These are phyloP conservation scores for Pseudogymnoascus sp. DNA, from an alignment of 2,329 filamentous ascomycete species.

Conservation along the genomic window DNA sequence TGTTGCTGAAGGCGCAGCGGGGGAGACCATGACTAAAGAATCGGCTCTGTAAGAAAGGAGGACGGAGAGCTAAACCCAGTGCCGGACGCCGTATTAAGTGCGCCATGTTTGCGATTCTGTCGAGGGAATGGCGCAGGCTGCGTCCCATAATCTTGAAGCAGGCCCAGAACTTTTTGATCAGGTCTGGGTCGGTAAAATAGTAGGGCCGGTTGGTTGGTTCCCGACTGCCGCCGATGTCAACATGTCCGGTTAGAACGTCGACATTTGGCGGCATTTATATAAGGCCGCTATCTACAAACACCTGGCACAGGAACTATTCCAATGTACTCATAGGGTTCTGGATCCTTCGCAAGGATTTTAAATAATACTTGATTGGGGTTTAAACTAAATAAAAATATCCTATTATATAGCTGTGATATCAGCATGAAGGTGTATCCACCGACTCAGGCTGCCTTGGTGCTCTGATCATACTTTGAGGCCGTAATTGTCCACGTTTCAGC, in stretches of 20 bases:
- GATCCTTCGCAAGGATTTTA: too few species aligned
- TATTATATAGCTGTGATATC: background rate
- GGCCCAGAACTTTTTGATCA: too few species aligned
- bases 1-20: background rate
- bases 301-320: background rate
- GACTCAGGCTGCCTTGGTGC: too few species aligned
- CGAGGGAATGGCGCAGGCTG: too few species aligned
- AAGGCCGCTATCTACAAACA: background rate
- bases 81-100: background rate
- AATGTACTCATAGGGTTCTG: too few species aligned
- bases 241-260: background rate
- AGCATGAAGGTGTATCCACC: too few species aligned
- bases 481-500: background rate
- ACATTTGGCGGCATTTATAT: background rate
- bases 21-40: background rate
- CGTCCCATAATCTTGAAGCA: too few species aligned
- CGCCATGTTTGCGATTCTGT: background rate
- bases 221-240: too few species aligned
- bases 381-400: background rate
- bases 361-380: too few species aligned
- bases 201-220: too few species aligned
- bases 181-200: too few species aligned
- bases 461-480: too few species aligned
- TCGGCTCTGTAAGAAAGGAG: background rate
- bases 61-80: background rate